phyloP scores from a whole-genome alignment of 306 rosid species.

The Rosa lucieae region DNA sequence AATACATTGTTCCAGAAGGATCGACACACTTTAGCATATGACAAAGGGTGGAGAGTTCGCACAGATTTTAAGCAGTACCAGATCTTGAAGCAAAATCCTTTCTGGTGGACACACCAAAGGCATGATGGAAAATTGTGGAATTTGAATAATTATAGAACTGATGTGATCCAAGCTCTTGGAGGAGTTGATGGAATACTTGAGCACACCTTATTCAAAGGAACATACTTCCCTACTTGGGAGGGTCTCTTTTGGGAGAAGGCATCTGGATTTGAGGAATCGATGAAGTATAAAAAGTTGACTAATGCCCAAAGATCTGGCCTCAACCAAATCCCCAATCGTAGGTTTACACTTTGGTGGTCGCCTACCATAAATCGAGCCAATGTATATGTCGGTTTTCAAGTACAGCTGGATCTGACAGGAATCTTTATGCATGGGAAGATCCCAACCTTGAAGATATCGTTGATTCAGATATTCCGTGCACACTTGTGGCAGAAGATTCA shows the following conservation, averaged over 20 bases:
- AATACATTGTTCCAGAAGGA: conserved; percentile 97
- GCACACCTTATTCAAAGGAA: conserved; percentile 95
- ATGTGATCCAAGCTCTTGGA: conserved; percentile 99
- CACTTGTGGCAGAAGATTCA: conserved; percentile 99
- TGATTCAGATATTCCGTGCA: conserved; percentile 95
- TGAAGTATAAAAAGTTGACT: conserved; percentile 96
- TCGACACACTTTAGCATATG: conserved; percentile 93
- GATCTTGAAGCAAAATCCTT: conserved; percentile 93
- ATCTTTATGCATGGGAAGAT: conserved; percentile 99
- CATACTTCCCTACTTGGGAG: conserved; percentile 96
- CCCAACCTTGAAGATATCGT: conserved; percentile 93
- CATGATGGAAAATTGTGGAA: conserved; percentile 98
- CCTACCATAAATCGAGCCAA: conserved; percentile 98
- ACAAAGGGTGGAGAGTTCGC: conserved; percentile 99
- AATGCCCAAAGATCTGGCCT: conserved; percentile 99
- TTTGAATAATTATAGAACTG: conserved; percentile 92
- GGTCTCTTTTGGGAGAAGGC: conserved; percentile 99
- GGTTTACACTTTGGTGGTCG: conserved; percentile 99
- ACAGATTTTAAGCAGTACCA: conserved; percentile 96
- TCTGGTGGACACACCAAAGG: conserved; percentile 99
- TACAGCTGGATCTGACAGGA: conserved; percentile 94
- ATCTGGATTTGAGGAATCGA: conserved; percentile 97
- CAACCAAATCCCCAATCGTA: conserved; percentile 95
- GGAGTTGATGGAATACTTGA: conserved; percentile 99
- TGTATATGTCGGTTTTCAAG: conserved; percentile 97